Evolutionary conservation across 2,329 filamentous ascomycete genomes (phyloP).

Genomic region (Epichloe typhina): DNA sequence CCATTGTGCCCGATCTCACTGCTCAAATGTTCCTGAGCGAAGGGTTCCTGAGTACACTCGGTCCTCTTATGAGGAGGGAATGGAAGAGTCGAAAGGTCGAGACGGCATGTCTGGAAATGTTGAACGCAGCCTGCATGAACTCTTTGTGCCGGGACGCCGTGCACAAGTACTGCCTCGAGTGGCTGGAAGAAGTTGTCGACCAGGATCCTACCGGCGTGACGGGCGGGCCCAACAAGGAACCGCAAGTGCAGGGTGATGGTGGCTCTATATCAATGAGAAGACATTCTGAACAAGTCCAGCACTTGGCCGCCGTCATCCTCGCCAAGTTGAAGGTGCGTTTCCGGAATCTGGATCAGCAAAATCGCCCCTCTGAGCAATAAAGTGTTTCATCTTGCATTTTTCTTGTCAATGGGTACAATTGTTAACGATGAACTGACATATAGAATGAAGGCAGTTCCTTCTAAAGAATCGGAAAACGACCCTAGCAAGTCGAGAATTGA

Average conservation of each 20-base stretch:
- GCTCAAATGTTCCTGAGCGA: conserved; percentile 75
- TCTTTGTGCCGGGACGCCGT: conserved; percentile 70
- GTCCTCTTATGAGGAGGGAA: conserved; percentile 62
- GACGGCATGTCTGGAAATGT: conserved; percentile 72
- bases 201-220: conserved; percentile 49
- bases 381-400: background rate
- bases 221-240: conserved; percentile 36
- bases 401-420: conserved; percentile 3
- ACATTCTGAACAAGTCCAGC: conserved; percentile 48
- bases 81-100: conserved; percentile 80
- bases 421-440: conserved; percentile 34
- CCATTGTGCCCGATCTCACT: conserved; percentile 64
- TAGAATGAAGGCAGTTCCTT: conserved; percentile 40
- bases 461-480: conserved; percentile 25
- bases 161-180: conserved; percentile 69
- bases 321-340: conserved; percentile 49
- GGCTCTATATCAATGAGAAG: conserved; percentile 47
- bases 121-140: conserved; percentile 86
- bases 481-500: conserved; percentile 32
- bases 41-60: conserved; percentile 68
- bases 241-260: conserved; percentile 42
- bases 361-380: background rate
- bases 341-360: background rate
- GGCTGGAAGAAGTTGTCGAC: conserved; percentile 74
- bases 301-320: conserved; percentile 60